Base-by-base conservation (phyloP, 257 asterid species). In the Fraxinus americana region DNA sequence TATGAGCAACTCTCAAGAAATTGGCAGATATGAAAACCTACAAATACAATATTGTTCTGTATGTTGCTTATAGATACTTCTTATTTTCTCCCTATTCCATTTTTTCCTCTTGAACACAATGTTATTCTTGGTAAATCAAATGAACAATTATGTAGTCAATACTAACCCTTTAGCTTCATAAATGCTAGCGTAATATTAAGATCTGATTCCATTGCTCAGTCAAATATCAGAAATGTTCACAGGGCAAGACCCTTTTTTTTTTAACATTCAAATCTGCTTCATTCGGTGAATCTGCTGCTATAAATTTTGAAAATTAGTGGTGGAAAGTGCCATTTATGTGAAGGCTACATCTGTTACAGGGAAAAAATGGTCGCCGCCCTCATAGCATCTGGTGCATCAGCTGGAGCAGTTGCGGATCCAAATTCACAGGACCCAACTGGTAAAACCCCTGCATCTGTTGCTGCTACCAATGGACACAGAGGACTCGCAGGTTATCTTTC, bases 401-500 rank as follows among this genome's bases (percentile, higher is more conserved):
- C 99, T 45, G 96, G 96, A 77, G 97, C 97, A 74, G 95, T 96
- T 76, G 93, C 98, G 39, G 98, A 96, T 78, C 97, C 99, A 83
- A 93, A 77, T 72, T 50, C 93, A 70, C 85, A 87, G 77, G 94
- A 96, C 77, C 96, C 83, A 52, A 87, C 77, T 34, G 99, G 99
- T 74, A 86, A 90, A 91, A 92, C 97, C 61, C 90, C 99, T 1
- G 97, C 97, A 79, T 84, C 89, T 13, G 70, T 96, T 77, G 99
- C 99, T 76, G 90, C 92, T 36, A 61, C 87, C 69, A 84, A 54
- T 27, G 97, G 97, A 63, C 94, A 93, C 89, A 90, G 63, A 68
- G 98, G 97, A 83, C 97, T 96, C 32, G 99, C 99, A 11, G 98
- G 97, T 54, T 96, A 93, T 79, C 97, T 96, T 48, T 93, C 99